Percentiles rank a stretch among this genome's conserved stretches.
phyloP scores from a whole-genome alignment of 2,329 filamentous ascomycete genomes.

The Aureobasidium vineae region DNA sequence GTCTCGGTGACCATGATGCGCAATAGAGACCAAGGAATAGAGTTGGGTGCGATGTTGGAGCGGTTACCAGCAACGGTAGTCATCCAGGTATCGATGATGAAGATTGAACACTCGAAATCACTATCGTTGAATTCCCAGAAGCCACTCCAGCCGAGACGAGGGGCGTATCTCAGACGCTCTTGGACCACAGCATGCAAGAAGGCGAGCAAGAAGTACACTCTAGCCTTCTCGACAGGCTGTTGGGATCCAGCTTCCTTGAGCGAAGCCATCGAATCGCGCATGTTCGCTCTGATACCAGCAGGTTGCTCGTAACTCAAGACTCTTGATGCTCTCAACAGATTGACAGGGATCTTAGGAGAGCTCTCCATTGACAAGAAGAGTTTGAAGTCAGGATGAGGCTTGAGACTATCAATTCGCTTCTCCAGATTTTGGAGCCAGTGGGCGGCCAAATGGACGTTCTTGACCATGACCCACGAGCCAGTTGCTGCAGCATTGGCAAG shows the following conservation, averaged over 20 bases:
- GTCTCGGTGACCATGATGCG: conserved; percentile 87
- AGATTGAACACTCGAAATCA: conserved; percentile 94
- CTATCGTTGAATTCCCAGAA: conserved; percentile 99
- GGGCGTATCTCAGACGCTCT: conserved; percentile 90
- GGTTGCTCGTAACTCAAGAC: conserved; percentile 98
- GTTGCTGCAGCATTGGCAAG: conserved; percentile 88
- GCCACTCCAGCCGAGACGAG: conserved; percentile 92
- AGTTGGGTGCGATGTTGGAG: conserved; percentile 88
- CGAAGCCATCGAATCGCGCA: conserved; percentile 93
- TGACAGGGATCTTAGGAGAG: conserved; percentile 94
- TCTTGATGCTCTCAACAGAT: conserved; percentile 85
- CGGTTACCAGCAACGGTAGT: conserved; percentile 77
- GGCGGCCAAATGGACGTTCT: conserved; percentile 96
- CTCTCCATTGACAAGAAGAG: conserved; percentile 98
- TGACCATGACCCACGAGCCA: conserved; percentile 95
- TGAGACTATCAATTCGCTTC: conserved; percentile 93
- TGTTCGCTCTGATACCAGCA: conserved; percentile 92
- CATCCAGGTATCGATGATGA: conserved; percentile 94
- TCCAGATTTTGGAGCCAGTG: conserved; percentile 96
- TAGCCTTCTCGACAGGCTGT: conserved; percentile 82
- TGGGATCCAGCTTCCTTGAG: conserved; percentile 49
- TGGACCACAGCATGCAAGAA: conserved; percentile 97
- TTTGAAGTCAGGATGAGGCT: conserved; percentile 88
- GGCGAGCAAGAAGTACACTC: conserved; percentile 85
- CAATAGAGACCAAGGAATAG: conserved; percentile 96